phyloP scores from a whole-genome alignment of 179 eudicot genomes.

The Drosera spatulata region DNA sequence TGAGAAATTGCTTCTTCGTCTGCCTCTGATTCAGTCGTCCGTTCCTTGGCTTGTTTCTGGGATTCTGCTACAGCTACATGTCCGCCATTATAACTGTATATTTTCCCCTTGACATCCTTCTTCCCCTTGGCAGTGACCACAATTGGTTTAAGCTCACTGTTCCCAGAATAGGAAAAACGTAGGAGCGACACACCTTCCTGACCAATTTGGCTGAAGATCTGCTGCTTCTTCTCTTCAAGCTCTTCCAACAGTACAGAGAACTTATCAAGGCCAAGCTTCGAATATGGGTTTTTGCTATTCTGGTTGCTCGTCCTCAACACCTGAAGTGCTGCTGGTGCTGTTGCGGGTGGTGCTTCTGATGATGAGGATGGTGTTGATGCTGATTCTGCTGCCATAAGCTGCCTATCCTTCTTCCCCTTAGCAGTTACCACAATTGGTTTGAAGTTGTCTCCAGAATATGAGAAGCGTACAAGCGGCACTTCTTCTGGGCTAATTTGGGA shows the following conservation, averaged over 20 bases:
- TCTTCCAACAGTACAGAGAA: conserved; percentile 3
- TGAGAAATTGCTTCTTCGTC: not conserved
- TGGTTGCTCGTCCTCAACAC: not conserved
- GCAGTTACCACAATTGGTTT: conserved; percentile 17
- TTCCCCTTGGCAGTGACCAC: conserved; percentile 1
- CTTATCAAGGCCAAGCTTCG: conserved; percentile 4
- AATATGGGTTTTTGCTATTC: conserved; percentile 7
- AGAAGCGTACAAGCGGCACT: conserved; percentile 11
- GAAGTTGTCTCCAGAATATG: conserved; percentile 5
- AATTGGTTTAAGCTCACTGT: conserved; percentile 1
- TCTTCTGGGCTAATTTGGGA: conserved; percentile 10
- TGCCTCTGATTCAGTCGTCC: not conserved
- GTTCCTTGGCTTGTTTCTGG: conserved; percentile 1
- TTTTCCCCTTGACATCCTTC: not conserved
- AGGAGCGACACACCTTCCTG: conserved; percentile 4
- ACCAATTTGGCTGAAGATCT: conserved; percentile 1
- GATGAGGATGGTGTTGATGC: too few relatives aligned
- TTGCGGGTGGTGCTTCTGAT: too few relatives aligned
- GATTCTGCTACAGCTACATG: not conserved
- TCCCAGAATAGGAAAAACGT: conserved; percentile 4
- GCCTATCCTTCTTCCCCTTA: not conserved
- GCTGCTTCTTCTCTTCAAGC: conserved; percentile 8
- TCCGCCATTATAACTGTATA: not conserved
- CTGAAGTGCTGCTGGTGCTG: too few relatives aligned
- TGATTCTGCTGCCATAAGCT: too few relatives aligned